Percentiles rank a stretch among this genome's conserved stretches.
phyloP scores from a whole-genome alignment of 2,329 filamentous ascomycete species.

The Fusarium citri region DNA sequence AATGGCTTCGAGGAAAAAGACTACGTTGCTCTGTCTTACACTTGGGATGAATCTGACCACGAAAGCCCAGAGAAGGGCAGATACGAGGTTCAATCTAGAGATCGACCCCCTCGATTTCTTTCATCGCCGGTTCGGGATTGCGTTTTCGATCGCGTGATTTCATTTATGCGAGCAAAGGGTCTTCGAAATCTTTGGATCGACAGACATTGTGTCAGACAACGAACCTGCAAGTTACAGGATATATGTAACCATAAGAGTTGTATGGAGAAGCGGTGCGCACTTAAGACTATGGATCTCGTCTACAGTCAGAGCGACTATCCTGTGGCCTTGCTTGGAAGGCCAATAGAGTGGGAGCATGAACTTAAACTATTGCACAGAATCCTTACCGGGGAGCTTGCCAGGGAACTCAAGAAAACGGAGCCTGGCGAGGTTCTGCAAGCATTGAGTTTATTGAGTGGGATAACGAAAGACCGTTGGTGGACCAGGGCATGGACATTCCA shows the following conservation, averaged over 20 bases:
- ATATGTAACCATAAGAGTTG: neutral
- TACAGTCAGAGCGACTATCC: neutral
- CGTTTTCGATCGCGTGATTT: conserved; percentile 2
- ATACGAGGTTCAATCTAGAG: too few relatives aligned
- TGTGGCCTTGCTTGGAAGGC: neutral
- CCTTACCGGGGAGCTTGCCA: neutral
- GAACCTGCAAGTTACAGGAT: neutral
- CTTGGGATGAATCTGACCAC: too few relatives aligned
- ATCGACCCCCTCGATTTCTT: too few relatives aligned
- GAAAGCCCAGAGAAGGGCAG: too few relatives aligned
- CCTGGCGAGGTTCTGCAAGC: neutral
- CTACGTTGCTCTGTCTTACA: neutral
- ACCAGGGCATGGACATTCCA: conserved; percentile 1
- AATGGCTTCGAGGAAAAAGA: neutral
- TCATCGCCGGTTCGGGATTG: neutral
- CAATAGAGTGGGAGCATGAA: conserved; percentile 9
- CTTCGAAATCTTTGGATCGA: neutral
- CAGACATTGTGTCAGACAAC: conserved; percentile 4
- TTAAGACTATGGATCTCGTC: conserved; percentile 1
- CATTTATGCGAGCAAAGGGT: neutral
- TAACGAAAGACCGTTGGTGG: conserved; percentile 11
- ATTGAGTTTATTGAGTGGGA: neutral
- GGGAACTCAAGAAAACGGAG: neutral
- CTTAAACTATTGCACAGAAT: neutral
- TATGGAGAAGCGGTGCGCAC: neutral